These are phyloP conservation scores for Ceratocystis alfenasii DNA, from an alignment of 2,329 filamentous ascomycete species.

Conservation along the genomic window DNA sequence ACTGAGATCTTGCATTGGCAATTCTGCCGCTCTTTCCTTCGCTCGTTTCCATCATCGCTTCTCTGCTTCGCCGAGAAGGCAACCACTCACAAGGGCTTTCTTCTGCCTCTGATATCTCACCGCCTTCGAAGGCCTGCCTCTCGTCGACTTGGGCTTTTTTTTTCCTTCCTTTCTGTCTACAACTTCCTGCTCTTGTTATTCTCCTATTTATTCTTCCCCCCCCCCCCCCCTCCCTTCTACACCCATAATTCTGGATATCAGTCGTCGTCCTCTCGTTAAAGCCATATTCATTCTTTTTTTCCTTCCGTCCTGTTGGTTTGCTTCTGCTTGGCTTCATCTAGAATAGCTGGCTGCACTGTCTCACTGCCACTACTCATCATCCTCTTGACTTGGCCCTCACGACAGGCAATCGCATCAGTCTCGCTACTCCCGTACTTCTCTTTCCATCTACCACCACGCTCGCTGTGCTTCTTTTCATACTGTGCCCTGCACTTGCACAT, in stretches of 20 bases:
- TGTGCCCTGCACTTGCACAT: neutral
- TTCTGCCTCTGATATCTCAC: neutral
- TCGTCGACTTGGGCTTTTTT: neutral
- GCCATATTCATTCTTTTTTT: conserved; percentile 5
- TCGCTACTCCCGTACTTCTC: neutral
- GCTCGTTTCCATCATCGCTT: neutral
- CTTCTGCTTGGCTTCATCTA: neutral
- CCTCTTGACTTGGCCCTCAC: neutral
- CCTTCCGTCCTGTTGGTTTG: neutral
- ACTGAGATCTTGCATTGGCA: neutral
- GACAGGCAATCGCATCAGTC: neutral
- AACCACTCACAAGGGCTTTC: neutral
- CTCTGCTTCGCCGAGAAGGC: neutral
- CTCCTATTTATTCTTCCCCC: neutral
- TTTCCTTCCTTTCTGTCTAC: neutral
- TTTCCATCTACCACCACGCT: neutral
- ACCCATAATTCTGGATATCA: neutral
- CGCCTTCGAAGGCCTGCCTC: neutral
- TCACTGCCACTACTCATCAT: neutral
- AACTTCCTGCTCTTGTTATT: neutral
- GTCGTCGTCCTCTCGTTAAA: conserved; percentile 6
- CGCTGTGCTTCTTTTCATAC: neutral
- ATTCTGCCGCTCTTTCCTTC: neutral
- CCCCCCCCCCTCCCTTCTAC: neutral
- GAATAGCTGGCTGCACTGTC: neutral